Base-by-base conservation (phyloP, 257 asterid genomes). In the Anisodus acutangulus region DNA sequence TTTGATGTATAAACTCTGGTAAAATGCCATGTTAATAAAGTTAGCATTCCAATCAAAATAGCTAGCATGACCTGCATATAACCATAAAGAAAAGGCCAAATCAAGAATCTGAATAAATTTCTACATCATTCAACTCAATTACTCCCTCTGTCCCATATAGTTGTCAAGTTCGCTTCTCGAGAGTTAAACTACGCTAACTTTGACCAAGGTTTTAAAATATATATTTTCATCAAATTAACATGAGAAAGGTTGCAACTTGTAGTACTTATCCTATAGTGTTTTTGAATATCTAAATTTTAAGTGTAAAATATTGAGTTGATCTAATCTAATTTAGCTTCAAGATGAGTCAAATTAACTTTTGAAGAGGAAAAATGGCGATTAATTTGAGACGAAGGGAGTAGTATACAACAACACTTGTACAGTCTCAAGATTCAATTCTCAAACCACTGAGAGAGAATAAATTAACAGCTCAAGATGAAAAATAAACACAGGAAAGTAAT, bases 11-110 rank as follows among this genome's bases (percentile, higher is more conserved):
- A 93, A 57, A 91, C 97, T 92, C 94, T 88, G 16, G 97, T 95
- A 69, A 95, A 94, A 83, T 95, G 98, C 98, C 98, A 95, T 86
- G 98, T 95, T 9, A 95, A 92, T 47, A 95, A 85, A 63, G 98
- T 94, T 49, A 95, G 89, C 87, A 95, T 59, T 59, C 97, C 98
- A 80, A 95, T 94, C 92, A 94, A 87, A 83, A 95, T 92, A 53
- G 98, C 98, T 45, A 95, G 92, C 98, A 95, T 91, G 26, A 91
- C 90, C 98, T 95, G 94, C 93, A 88, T 64, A 85, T 58, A 80
- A 64, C 58, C 67, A 83, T 37, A 43, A 80, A 49, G 37, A 51
- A 69, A 78, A 19, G 17, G 37, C 37, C 80, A 54, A 66, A 60
- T 35, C 16, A 79, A 39, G 22, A 79, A 76, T n/a, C 60, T 19